Evolutionary conservation across 208 protist species (phyloP), one percentile per base, ranked within the genome.

Genomic region (Trypanosoma platydactyli): DNA sequence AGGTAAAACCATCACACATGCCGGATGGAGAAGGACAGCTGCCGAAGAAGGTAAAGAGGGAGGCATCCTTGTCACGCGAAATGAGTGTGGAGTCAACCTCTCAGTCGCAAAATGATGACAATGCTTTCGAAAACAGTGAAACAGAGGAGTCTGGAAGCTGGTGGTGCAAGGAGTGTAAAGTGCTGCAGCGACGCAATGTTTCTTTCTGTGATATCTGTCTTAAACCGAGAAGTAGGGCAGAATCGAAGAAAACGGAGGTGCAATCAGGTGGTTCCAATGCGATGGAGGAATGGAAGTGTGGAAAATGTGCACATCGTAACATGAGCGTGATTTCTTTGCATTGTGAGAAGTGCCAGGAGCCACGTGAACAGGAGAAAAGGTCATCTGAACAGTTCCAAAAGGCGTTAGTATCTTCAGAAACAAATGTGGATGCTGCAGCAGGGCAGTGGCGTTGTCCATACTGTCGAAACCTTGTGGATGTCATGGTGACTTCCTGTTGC

Each of bases 141-240:
- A 22, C 16, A 22, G 50, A 64, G 55, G 72, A 77, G 11, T 61
- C 69, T 35, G 76, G 73, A 42, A 65, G 76, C 42, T 95, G 89
- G 89, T 89, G 80, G 77, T 95, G 89, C 63, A 42, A 41, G 3
- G 61, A 74, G 48, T 95, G 89, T 70, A 86, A 95, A 53, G 83
- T 95, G 20, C 27, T 83, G 18, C 85, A 91, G 22, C 80, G 89
- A 1, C 84, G 87, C 52, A 95, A 95, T 52, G 85, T 68, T 9
- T 69, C 46, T 29, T 95, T 92, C 73, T 95, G 89, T 76, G 89
- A 95, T 59, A 87, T 93, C 33, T 95, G 89, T 58, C 81, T 95
- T 1, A 65, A 64, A 0, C 76, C 86, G 27, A 77, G 80, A 18
- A 24, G 30, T 16, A 29, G 62, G 16, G 68, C 68, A 18, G 59